Evolutionary conservation across 169 alveolate genomes (phyloP).

Genomic region (Fabrea salina): DNA sequence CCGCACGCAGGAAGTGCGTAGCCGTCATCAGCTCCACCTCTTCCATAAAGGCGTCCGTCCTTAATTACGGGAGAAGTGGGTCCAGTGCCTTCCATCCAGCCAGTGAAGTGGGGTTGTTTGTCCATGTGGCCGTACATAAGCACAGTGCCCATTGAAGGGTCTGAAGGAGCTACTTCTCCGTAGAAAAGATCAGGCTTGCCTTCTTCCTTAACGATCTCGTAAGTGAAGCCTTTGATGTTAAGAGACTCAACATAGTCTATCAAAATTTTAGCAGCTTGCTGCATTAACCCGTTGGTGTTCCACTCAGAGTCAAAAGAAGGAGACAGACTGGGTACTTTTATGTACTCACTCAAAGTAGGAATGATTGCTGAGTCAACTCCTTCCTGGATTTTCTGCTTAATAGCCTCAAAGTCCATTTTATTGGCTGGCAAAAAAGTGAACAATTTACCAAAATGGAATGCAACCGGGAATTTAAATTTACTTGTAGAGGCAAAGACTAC

Average conservation of each 20-base stretch:
- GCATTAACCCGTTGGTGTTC: constrained; percentile 67
- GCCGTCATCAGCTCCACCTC: constrained; percentile 87
- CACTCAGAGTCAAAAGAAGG: constrained; percentile 78
- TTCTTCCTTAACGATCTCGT: constrained; percentile 55
- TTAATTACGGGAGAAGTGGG: constrained; percentile 69
- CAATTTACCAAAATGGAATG: too few relatives aligned
- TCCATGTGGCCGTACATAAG: constrained; percentile 83
- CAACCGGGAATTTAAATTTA: too few relatives aligned
- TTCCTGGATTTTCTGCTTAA: constrained; percentile 4
- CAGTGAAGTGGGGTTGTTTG: constrained; percentile 79
- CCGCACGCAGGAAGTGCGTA: constrained; percentile 68
- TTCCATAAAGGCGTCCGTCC: constrained; percentile 74
- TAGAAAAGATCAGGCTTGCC: constrained; percentile 65
- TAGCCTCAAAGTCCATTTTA: not conserved
- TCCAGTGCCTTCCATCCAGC: constrained; percentile 74
- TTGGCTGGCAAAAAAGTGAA: too few relatives aligned
- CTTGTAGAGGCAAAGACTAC: too few relatives aligned
- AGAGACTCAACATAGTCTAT: constrained; percentile 55
- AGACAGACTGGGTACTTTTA: constrained; percentile 69
- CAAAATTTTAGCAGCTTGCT: constrained; percentile 55
- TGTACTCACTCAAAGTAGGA: constrained; percentile 56
- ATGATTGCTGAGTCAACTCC: constrained; percentile 36
- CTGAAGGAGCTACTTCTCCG: constrained; percentile 55
- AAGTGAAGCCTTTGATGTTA: constrained; percentile 55
- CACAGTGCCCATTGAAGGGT: constrained; percentile 42